Percentiles rank a stretch among this genome's conserved stretches.
Evolutionary conservation across 225 moss, liverwort and hornwort genomes (phyloP).

Genomic region (Marchantia paleacea): DNA sequence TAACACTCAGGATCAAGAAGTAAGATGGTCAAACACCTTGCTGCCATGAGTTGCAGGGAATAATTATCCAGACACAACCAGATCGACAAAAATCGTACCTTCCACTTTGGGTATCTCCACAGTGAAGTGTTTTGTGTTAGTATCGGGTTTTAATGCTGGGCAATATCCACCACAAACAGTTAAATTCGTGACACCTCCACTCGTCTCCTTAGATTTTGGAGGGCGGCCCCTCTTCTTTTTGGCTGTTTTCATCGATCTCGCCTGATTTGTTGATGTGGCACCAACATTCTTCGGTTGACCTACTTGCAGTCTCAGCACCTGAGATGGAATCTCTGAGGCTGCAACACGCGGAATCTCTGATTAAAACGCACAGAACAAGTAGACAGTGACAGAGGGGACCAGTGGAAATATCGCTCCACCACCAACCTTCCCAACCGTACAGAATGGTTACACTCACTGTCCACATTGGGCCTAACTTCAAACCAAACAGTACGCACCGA

Average conservation of each 20-base stretch:
- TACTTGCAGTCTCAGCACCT: not conserved
- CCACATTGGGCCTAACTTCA: no score
- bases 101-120: not conserved
- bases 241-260: not conserved
- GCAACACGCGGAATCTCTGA: not conserved
- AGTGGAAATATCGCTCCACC: no score
- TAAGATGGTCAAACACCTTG: no score
- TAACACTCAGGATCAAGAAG: no score
- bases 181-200: not conserved
- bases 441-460: no score
- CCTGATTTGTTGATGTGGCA: not conserved
- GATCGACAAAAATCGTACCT: not conserved
- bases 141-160: not conserved
- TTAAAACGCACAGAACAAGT: not conserved
- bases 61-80: not conserved
- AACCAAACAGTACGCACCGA: no score
- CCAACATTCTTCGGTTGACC: conserved; percentile 7
- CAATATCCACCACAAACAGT: not conserved
- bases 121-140: not conserved
- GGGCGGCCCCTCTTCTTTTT: conserved; percentile 39
- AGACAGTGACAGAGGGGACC: no score
- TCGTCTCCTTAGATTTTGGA: conserved; percentile 20
- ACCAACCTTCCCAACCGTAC: no score
- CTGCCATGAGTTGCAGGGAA: not conserved
- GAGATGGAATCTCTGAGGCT: not conserved